Base-by-base conservation (phyloP, 1,284 basidiomycete species). In the Mycosarcoma mackinlayi region DNA sequence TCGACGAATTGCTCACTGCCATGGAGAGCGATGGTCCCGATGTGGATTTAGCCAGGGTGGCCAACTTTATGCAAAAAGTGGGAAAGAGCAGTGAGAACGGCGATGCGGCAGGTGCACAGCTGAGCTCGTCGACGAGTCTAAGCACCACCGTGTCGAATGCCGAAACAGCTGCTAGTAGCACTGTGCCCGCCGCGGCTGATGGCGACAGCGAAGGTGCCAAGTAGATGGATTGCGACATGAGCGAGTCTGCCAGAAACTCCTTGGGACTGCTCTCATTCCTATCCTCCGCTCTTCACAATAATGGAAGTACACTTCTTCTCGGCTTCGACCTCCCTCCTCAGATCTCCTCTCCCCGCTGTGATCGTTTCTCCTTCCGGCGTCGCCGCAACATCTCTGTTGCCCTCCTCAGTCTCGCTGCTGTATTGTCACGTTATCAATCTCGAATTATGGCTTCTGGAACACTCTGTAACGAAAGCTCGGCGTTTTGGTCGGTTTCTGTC, bases 1-100 rank as follows among this genome's bases (percentile, higher is more conserved):
- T 95, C 46, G 92, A 93, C 79, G 90, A 92, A 72, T 86, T 96
- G 41, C 87, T 94, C 23, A 86, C 92, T 56, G 93, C 93, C 23
- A 89, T 95, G 51, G 93, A 95, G 83, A 93, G 91, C 77, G 93
- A 95, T 81, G 86, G 91, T 1, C 60, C 64, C 2, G 89, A 91
- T 69, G 89, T 93, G 21, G 93, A 95, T 83, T 88, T 94, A 53
- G 89, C 89, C 37, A 88, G 92, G 50, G 90, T 94, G 40, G 91
- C 92, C 42, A 91, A 90, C 6, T 93, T 95, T 81, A 91, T 95
- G 90, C 90, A 84, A 52, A 84, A 79, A 56, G 72, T 79, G 16
- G 70, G 64, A 23, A 44, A 42, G 19, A 31, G 6, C 0, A 23
- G 23, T 1, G 49, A 45, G 24, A 48, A 47, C 3, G 48, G 54